Base-by-base conservation (phyloP, 73 alveolate genomes). In the Uronychia setigera region DNA sequence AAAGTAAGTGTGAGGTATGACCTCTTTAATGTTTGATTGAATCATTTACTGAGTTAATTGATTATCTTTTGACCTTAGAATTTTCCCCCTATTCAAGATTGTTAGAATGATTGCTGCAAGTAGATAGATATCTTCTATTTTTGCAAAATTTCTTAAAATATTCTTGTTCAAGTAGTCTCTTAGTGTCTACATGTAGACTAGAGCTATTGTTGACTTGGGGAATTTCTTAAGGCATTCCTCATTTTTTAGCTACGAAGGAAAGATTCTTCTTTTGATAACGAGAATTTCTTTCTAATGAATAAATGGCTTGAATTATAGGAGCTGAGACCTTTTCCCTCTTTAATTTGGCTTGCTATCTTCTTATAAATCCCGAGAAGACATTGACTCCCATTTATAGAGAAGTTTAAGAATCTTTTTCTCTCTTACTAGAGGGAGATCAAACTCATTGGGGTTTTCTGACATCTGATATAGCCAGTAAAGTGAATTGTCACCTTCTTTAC, bases 111-210 rank as follows among this genome's bases (percentile, higher is more conserved):
- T 74, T 0, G 92, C 92, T 9, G 92, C 92, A 32, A 86, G 32
- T 26, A 78, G 59, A 78, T 80, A 35, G 59, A 86, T 83, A 32
- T 86, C 92, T 31, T 86, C 92, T 28, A 33, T 35, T 74, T 46
- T 79, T 75, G 83, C 19, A 59, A 86, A 29, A 25, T 80, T 79
- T 29, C 85, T 78, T 26, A 86, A 35, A 13, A 86, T 59, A 32
- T 86, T 86, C 85, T 86, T 86, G 35, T 79, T 86, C 32, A 86
- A 34, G 33, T 86, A 79, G 79, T 86, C 92, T 83, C 58, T 86
- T 78, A 85, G 35, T 26, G 79, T 83, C 79, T 86, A 46, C 31
- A 76, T 74, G 59, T 78, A 86, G 1, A 86, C 78, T 60, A 78
- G 74, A 58, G 58, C 81, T 0, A 86, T 27, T 32, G 92, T 76